phyloP scores from a whole-genome alignment of 495 filamentous ascomycete species.

The Xylaria bambusicola region DNA sequence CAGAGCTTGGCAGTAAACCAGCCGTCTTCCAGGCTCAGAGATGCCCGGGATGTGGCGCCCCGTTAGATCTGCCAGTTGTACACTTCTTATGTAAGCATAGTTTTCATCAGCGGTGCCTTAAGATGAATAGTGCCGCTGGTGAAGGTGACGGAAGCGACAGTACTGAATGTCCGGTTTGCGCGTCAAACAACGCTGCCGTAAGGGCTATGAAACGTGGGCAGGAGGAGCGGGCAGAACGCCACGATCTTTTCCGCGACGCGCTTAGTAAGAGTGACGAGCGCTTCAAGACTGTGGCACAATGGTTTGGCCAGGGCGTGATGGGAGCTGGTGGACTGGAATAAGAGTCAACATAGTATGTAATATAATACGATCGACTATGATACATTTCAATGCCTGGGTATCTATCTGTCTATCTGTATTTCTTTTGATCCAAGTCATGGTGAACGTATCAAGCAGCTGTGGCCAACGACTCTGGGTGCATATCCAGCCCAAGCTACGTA shows the following conservation, averaged over 20 bases:
- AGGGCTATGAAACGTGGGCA: slow-evolving; percentile 81
- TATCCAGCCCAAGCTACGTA: not conserved
- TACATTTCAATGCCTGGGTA: not conserved
- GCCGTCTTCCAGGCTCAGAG: slow-evolving; percentile 87
- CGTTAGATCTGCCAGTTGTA: slow-evolving; percentile 81
- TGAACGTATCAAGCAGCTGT: not conserved
- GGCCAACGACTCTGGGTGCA: not conserved
- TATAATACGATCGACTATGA: slow-evolving; percentile 4
- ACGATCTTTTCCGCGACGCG: slow-evolving; percentile 86
- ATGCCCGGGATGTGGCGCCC: slow-evolving; percentile 74
- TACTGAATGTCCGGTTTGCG: slow-evolving; percentile 83
- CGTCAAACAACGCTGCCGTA: slow-evolving; percentile 80
- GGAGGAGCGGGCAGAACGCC: slow-evolving; percentile 81
- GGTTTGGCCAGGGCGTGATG: slow-evolving; percentile 95
- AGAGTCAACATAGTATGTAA: not conserved
- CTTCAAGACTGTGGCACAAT: slow-evolving; percentile 87
- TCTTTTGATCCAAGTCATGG: not conserved
- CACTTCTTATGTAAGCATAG: slow-evolving; percentile 97
- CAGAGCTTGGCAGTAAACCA: slow-evolving; percentile 73
- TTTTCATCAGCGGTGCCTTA: slow-evolving; percentile 87
- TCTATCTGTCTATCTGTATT: slow-evolving; percentile 10
- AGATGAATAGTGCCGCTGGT: slow-evolving; percentile 23
- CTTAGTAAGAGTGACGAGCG: slow-evolving; percentile 77
- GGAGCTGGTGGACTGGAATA: slow-evolving; percentile 27
- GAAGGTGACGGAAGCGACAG: slow-evolving; percentile 57